These are phyloP conservation scores for Porogramme epimiltina DNA, from an alignment of 1,284 basidiomycete species.

Conservation along the genomic window DNA sequence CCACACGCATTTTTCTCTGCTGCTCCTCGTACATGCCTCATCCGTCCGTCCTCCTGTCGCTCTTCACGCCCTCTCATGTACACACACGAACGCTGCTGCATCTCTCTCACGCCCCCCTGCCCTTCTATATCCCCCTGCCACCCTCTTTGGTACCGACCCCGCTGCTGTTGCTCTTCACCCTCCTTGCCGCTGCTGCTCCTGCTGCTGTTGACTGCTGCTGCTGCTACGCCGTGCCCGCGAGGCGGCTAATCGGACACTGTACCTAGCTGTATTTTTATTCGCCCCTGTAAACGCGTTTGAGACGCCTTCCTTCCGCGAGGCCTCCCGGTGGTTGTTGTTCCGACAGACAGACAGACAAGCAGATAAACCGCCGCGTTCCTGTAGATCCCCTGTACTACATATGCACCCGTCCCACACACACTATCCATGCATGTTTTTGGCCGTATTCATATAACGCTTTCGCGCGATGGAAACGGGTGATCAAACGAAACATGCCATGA, in stretches of 20 bases:
- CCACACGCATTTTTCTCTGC: no score
- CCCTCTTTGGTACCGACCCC: not conserved
- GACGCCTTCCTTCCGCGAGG: slow-evolving; percentile 1
- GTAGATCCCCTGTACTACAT: no score
- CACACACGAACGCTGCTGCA: slow-evolving; percentile 7
- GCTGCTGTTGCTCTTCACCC: not conserved
- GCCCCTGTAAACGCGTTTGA: slow-evolving; percentile 6
- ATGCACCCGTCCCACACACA: no score
- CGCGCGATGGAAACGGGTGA: no score
- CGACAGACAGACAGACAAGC: no score
- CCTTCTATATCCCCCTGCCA: not conserved
- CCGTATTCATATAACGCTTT: no score
- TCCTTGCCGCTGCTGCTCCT: not conserved
- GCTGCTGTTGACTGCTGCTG: not conserved
- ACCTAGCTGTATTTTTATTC: slow-evolving; percentile 18
- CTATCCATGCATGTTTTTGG: no score
- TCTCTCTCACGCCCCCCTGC: not conserved
- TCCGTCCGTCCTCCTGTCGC: slow-evolving; percentile 14
- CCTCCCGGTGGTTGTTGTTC: not conserved
- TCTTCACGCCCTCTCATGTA: not conserved
- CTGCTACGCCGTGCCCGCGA: no score
- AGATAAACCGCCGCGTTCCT: no score
- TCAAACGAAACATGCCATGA: no score
- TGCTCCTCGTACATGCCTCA: not conserved
- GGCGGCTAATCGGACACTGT: slow-evolving; percentile 18